Conservation (phyloP, 176 grass and related monocot genomes). For the Carex myosuroides region DNA sequence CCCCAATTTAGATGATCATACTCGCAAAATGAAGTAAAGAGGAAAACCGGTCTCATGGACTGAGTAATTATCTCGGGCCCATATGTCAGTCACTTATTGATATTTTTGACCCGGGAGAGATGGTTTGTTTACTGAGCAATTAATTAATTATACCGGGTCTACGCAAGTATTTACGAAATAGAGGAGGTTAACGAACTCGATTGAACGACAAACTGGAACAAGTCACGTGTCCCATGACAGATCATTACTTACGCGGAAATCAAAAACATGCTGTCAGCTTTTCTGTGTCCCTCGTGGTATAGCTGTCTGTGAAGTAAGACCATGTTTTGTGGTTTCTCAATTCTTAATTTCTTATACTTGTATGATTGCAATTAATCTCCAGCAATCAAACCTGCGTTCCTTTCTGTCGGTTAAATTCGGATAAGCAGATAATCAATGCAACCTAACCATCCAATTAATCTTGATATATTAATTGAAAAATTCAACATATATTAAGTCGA, state of each 20-base stretch:
- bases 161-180: neutral
- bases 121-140: neutral
- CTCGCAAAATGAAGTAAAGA: neutral
- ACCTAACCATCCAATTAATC: neutral
- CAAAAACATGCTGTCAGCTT: neutral
- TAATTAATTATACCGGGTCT: neutral
- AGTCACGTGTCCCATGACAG: neutral
- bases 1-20: neutral
- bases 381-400: neutral
- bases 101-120: neutral
- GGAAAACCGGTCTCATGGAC: neutral
- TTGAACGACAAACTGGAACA: neutral
- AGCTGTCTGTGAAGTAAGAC: neutral
- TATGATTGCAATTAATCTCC: neutral
- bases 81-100: neutral
- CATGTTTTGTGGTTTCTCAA: too few species aligned
- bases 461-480: neutral
- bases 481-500: too few species aligned
- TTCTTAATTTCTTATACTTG: too few species aligned
- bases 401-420: neutral
- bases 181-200: slow-evolving; percentile 4
- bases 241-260: neutral
- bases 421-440: slow-evolving; percentile 2
- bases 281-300: neutral
- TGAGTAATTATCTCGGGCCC: neutral